These are phyloP conservation scores for Haematococcus sp. DNA, from an alignment of 139 green algal species.

Conservation along the genomic window DNA sequence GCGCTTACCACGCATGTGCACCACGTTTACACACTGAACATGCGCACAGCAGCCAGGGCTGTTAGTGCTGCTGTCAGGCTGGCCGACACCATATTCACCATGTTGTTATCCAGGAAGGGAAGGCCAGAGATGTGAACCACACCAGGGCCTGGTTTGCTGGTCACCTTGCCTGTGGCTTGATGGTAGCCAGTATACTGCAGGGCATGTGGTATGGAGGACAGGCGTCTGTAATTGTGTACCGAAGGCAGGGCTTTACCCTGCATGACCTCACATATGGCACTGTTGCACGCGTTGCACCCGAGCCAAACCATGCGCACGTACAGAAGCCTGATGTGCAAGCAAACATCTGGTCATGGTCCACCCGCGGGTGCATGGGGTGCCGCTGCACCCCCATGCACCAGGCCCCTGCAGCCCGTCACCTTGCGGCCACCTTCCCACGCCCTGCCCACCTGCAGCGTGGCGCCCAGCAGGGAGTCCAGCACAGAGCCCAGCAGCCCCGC, in stretches of 20 bases:
- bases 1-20: no score
- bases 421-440: no score
- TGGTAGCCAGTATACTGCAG: constrained; percentile 52
- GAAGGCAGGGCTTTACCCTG: constrained; percentile 23
- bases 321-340: no score
- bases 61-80: constrained; percentile 3
- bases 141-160: constrained; percentile 43
- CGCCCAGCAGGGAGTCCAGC: constrained; percentile 91
- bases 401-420: no score
- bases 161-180: constrained; percentile 31
- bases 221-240: not conserved
- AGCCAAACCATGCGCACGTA: not conserved
- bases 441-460: constrained; percentile 77
- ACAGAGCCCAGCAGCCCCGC: constrained; percentile 83
- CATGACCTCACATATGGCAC: no score
- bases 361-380: no score
- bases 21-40: constrained; percentile 11
- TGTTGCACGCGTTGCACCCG: no score
- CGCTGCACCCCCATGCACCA: no score
- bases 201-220: not conserved
- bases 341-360: no score
- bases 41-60: not conserved
- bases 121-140: constrained; percentile 57
- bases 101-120: constrained; percentile 45
- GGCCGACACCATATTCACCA: constrained; percentile 45